A percentile compares a stretch with the other conserved stretches of the same genome.
phyloP scores from a whole-genome alignment of 768 basidiomycete species.

The Mycena chlorophos region DNA sequence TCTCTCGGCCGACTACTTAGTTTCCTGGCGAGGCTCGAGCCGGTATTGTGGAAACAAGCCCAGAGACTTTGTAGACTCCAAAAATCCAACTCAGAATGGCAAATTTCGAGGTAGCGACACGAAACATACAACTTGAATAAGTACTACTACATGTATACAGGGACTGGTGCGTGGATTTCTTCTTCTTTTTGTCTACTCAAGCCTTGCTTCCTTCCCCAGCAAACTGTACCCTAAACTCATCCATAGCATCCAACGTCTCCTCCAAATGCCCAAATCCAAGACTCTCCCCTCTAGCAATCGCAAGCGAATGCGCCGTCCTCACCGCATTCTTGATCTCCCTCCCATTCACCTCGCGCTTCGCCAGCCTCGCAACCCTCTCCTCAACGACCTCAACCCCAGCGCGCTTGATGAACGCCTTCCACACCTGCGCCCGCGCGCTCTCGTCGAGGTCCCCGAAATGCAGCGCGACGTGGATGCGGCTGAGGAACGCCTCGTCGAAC shows the following conservation, averaged over 20 bases:
- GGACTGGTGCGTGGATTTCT: too few species aligned
- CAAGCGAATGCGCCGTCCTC: slow-evolving; percentile 62
- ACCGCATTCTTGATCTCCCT: slow-evolving; percentile 72
- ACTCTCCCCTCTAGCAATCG: slow-evolving; percentile 46
- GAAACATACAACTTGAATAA: too few species aligned
- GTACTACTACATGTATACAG: too few species aligned
- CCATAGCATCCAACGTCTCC: slow-evolving; percentile 62
- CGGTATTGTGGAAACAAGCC: too few species aligned
- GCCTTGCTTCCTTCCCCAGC: slow-evolving; percentile 26
- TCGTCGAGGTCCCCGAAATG: slow-evolving; percentile 60
- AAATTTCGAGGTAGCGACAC: too few species aligned
- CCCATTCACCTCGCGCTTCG: slow-evolving; percentile 57
- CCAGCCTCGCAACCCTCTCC: slow-evolving; percentile 47
- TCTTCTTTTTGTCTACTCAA: too few species aligned
- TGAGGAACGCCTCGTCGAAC: slow-evolving; percentile 70
- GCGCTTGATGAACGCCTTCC: slow-evolving; percentile 57
- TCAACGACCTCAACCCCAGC: slow-evolving; percentile 36
- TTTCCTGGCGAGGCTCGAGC: too few species aligned
- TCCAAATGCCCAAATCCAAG: slow-evolving; percentile 52
- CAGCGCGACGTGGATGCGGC: slow-evolving; percentile 65
- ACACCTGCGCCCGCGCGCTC: slow-evolving; percentile 57
- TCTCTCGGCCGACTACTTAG: too few species aligned
- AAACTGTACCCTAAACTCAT: slow-evolving; percentile 56
- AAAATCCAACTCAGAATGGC: too few species aligned
- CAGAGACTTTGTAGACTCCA: too few species aligned